Evolutionary conservation across 371 early-diverging fungal species (phyloP).

Genomic region (Dentiscutata heterogama): DNA sequence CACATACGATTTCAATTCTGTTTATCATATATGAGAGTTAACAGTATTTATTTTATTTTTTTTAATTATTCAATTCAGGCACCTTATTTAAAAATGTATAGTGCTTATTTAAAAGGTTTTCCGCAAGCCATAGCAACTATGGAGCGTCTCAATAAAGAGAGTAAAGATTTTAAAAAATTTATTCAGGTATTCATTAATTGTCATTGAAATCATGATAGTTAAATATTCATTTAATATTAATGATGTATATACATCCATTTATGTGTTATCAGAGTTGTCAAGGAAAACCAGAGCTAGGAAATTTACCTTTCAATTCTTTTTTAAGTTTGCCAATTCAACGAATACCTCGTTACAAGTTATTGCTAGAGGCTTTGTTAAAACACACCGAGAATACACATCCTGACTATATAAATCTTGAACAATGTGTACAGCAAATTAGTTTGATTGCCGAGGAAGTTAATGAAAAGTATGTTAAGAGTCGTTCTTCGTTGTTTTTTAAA

Average conservation of each 20-base stretch:
- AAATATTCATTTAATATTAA: neutral
- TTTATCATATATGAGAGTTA: too few relatives aligned
- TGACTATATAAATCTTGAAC: conserved; percentile 14
- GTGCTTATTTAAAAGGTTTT: conserved; percentile 37
- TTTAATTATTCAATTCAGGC: conserved; percentile 30
- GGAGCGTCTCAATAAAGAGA: conserved; percentile 43
- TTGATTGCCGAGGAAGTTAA: conserved; percentile 43
- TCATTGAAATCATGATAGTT: neutral
- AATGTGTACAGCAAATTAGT: conserved; percentile 37
- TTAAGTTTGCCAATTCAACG: conserved; percentile 86
- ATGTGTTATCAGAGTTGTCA: conserved; percentile 47
- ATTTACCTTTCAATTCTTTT: conserved; percentile 75
- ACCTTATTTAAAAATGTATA: conserved; percentile 44
- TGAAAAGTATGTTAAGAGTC: conserved; percentile 34
- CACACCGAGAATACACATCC: conserved; percentile 56
- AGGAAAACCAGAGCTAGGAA: conserved; percentile 64
- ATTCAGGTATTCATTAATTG: conserved; percentile 1
- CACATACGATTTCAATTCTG: neutral
- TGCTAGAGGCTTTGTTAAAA: conserved; percentile 73
- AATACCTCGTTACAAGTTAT: conserved; percentile 81
- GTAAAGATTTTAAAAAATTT: conserved; percentile 41
- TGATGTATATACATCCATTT: conserved; percentile 45
- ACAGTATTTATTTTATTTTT: neutral
- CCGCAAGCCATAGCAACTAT: conserved; percentile 41
- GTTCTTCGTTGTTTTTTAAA: neutral